Base-by-base conservation (phyloP, 202 grass and related monocot species). In the Zizania palustris region DNA sequence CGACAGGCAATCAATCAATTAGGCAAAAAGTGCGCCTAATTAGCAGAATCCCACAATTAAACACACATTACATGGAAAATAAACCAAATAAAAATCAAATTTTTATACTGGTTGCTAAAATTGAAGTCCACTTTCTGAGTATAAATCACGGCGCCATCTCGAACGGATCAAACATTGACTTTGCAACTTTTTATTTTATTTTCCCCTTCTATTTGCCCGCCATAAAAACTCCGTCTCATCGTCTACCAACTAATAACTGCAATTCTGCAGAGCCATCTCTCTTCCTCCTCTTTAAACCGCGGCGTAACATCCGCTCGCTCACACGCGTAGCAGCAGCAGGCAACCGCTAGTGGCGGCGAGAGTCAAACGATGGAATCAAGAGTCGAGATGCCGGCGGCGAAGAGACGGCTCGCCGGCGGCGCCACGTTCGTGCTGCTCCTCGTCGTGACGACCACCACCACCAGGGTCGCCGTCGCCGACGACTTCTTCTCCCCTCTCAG, bases 401-500 rank as follows among this genome's bases (percentile, higher is more conserved):
- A 67, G 53, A 57, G 71, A 60, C 43, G 67, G 9, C 53, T 73
- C 50, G 12, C 62, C 58, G 49, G 55, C 65, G 66, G 3, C 79
- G 65, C 71, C 10, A 67, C 66, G 43, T 42, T 53, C 37, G 39
- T 85, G 72, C 45, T 60, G 46, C 33, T 93, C 55, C 46, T 88
- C 35, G 35, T 68, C 49, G 7, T 40, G 4, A 11, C 63, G 67
- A 45, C 12, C 16, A 9, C 48, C 6, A 11, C 56, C 44, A 13
- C 65, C 16, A 19, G 54, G 1, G 60, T 46, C 7, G 56, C 60
- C 40, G 76, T 2, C 71, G 86, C 88, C 71, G 84, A 64, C 54
- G 87, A 95, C 73, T 90, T 90, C 76, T 89, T 98, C 55, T 88
- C 91, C 60, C 87, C 96, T 61, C 65, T 88, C 71, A 79, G 76